Evolutionary conservation across 1,284 basidiomycete genomes (phyloP), one percentile per base, ranked within the genome.

Genomic region (Peniophora sp.): DNA sequence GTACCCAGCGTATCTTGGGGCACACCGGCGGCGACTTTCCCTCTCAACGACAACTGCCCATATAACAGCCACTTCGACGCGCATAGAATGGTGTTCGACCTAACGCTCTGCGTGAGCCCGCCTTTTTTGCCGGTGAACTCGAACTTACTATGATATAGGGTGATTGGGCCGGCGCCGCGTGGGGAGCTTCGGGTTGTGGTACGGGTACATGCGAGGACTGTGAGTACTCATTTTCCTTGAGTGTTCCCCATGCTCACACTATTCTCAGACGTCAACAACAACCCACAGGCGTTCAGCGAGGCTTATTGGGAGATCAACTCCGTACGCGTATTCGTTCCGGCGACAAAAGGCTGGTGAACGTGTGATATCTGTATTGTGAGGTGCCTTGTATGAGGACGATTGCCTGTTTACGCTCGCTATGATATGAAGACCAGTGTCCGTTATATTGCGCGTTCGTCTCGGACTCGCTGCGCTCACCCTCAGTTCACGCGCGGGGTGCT

Each of bases 221-320:
- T 78, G 56, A 64, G 75, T 64, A 25, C 36, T 22, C 11, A 22
- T 48, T 44, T 32, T 25, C 25, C 48, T 51, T n/a, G n/a, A n/a
- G n/a, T n/a, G n/a, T n/a, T n/a, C n/a, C n/a, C n/a, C n/a, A 35
- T 24, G 35, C 24, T 38, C 36, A 19, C 17, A 25, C 24, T 47
- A 12, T 3, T n/a, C 36, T 50, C 48, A 81, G 78, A 70, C 58
- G 81, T 83, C 32, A 61, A 75, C 57, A 72, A 77, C 53, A 72
- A 80, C 55, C 81, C 83, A 0, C 52, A 61, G 9, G 71, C 68
- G 12, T 85, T 85, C 61, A 47, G 51, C 16, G 70, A 83, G 12
- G 78, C 83, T 2, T 85, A 79, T 62, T 86, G 82, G 81, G 77
- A 78, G 50, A 69, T 86, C 62, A 78, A 79, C 58, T 70, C 75